Conservation (phyloP, 768 basidiomycete species). For the Chiua virens region DNA sequence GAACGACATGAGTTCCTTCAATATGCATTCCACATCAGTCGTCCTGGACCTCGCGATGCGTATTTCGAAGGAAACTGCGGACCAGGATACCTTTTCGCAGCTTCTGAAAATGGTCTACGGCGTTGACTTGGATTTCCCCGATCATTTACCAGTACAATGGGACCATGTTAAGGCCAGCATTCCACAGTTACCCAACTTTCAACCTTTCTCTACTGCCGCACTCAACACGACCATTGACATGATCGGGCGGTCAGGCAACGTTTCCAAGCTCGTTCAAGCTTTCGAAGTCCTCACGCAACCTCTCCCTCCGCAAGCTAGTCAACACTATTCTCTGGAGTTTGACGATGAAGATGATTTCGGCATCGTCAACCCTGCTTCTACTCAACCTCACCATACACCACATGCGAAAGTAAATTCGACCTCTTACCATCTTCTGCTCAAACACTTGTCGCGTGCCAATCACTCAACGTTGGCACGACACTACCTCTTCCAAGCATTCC, state of each 20-base stretch:
- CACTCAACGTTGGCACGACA: constrained; percentile 62
- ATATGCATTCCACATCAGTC: constrained; percentile 52
- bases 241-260: constrained; percentile 57
- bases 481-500: constrained; percentile 57
- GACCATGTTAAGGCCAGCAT: constrained; percentile 11
- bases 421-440: constrained; percentile 62
- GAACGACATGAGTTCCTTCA: constrained; percentile 52
- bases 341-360: constrained; percentile 66
- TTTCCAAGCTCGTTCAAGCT: constrained; percentile 68
- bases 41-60: constrained; percentile 69
- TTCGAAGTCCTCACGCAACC: constrained; percentile 81
- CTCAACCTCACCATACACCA: constrained; percentile 35
- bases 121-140: constrained; percentile 74
- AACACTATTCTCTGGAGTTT: constrained; percentile 50
- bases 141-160: constrained; percentile 48
- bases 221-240: constrained; percentile 75
- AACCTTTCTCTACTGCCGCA: constrained; percentile 59
- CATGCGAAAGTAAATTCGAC: constrained; percentile 63
- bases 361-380: constrained; percentile 37
- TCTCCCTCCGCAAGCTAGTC: constrained; percentile 50
- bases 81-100: constrained; percentile 53
- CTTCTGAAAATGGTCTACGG: constrained; percentile 72
- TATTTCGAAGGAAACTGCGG: constrained; percentile 62
- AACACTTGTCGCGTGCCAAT: constrained; percentile 49
- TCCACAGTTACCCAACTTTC: constrained; percentile 24